Base-by-base conservation (phyloP, 148 eudicot genomes). In the Dianthus caryophyllus region DNA sequence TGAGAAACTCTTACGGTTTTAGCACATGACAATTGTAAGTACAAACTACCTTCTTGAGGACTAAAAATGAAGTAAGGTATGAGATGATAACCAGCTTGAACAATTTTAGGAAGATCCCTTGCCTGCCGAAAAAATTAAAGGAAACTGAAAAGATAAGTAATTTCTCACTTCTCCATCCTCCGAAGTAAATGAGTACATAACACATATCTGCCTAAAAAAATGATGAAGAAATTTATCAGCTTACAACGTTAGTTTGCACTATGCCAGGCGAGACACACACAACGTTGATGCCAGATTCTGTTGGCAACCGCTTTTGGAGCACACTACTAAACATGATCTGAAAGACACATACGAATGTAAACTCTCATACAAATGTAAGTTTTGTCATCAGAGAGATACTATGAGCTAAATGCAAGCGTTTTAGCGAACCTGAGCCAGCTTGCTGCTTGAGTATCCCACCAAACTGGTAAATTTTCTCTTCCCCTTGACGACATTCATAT, bases 241-340 rank as follows among this genome's bases (percentile, higher is more conserved):
- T 79, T 84, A 94, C 98, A 79, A 94, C 96, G 77, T 90, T 83
- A 43, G 98, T 94, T 14, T 89, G 91, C 60, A 94, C 98, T 67
- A 94, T 88, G 74, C 98, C 98, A 79, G 98, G 98, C 31, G 96
- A 86, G 44, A 82, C 90, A 79, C 98, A 90, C 27, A 84, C 71
- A 66, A 94, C 88, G 46, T 77, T 84, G 66, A 94, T 76, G 63
- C 98, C 97, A 71, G 96, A 77, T 79, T 94, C 97, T 44, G 88
- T 83, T 56, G 98, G 98, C 73, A 94, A 59, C 76, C 81, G 75
- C 70, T 90, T 90, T 57, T 90, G 91, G 72, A 94, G 90, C 63
- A 87, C 73, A 64, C 92, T 90, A 71, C 96, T 90, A 68, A 94
- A 94, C 98, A 90, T 94, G 50, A 94, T 73, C 98, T 94, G 95